Percentiles rank a stretch among this genome's conserved stretches.
These are phyloP conservation scores for Irpex rosettiformis DNA, from an alignment of 1,284 basidiomycete genomes.

Conservation along the genomic window DNA sequence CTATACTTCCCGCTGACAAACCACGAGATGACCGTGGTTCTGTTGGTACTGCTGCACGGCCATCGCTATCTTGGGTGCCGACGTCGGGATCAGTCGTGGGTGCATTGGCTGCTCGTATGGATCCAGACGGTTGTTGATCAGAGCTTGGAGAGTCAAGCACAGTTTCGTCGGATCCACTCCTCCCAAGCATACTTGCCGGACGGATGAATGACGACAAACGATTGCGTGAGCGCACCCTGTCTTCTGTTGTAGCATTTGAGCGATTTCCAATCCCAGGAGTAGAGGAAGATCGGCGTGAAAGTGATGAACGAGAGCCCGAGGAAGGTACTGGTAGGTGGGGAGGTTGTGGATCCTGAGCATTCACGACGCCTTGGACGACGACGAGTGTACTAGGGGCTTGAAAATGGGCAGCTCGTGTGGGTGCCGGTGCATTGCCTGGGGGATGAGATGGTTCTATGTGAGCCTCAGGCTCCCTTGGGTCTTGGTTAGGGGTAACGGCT, in stretches of 20 bases:
- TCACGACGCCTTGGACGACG: slow-evolving; percentile 77
- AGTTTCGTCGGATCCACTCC: slow-evolving; percentile 10
- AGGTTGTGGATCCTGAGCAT: slow-evolving; percentile 37
- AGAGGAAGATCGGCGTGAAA: slow-evolving; percentile 18
- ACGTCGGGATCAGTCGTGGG: slow-evolving; percentile 4
- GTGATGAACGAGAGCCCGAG: slow-evolving; percentile 10
- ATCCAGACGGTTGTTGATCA: background rate
- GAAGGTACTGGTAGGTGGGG: slow-evolving; percentile 13
- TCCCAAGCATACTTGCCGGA: slow-evolving; percentile 20
- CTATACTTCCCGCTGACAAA: slow-evolving; percentile 69
- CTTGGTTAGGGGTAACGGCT: background rate
- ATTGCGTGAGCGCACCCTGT: slow-evolving; percentile 18
- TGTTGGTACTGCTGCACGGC: background rate
- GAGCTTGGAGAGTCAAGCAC: slow-evolving; percentile 6
- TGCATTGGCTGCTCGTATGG: slow-evolving; percentile 2
- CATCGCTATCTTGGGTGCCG: background rate
- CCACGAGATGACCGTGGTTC: slow-evolving; percentile 19
- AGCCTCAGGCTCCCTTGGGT: background rate
- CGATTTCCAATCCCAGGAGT: slow-evolving; percentile 8
- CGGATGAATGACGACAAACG: slow-evolving; percentile 27
- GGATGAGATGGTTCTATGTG: slow-evolving; percentile 8
- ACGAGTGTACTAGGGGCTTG: slow-evolving; percentile 74
- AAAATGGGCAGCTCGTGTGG: slow-evolving; percentile 41
- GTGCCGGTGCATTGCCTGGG: slow-evolving; percentile 10
- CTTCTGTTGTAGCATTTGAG: slow-evolving; percentile 9